Percentiles rank a stretch among this genome's conserved stretches.
Evolutionary conservation across 2,329 filamentous ascomycete species (phyloP).

Genomic region (Pyricularia sp.): DNA sequence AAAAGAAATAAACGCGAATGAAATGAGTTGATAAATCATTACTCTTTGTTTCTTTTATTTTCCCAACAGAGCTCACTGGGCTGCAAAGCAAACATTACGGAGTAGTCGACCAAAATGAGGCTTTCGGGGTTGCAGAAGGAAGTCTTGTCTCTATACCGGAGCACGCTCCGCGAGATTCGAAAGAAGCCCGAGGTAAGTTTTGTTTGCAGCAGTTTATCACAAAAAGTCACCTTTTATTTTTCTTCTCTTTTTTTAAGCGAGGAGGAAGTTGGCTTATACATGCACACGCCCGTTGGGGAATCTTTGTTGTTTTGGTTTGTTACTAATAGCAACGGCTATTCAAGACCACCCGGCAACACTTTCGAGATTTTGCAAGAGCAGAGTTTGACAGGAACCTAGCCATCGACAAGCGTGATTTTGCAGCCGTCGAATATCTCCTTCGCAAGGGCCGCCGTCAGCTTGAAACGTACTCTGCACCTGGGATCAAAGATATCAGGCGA

Average conservation of each 20-base stretch:
- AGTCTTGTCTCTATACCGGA: slow-evolving; percentile 76
- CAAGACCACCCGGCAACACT: slow-evolving; percentile 49
- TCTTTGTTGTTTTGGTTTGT: background rate
- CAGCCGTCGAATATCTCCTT: slow-evolving; percentile 74
- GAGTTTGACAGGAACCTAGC: slow-evolving; percentile 67
- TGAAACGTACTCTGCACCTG: slow-evolving; percentile 69
- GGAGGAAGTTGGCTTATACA: background rate
- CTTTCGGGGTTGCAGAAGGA: slow-evolving; percentile 86
- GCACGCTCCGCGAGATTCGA: slow-evolving; percentile 71
- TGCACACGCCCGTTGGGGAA: background rate
- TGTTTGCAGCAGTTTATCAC: slow-evolving; percentile 5
- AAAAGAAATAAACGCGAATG: background rate
- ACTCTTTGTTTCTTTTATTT: background rate
- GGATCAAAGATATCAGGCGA: slow-evolving; percentile 64
- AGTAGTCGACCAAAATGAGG: slow-evolving; percentile 16
- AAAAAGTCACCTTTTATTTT: background rate
- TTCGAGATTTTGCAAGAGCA: slow-evolving; percentile 54
- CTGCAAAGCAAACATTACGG: background rate
- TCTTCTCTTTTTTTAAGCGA: background rate
- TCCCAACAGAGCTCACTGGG: background rate
- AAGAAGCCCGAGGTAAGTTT: slow-evolving; percentile 63
- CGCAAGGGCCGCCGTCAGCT: slow-evolving; percentile 75
- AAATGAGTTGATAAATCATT: background rate
- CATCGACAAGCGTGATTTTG: slow-evolving; percentile 77
- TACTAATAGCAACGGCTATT: background rate